These are phyloP conservation scores for Suillus sp. DNA, from an alignment of 768 basidiomycete genomes.

Conservation along the genomic window DNA sequence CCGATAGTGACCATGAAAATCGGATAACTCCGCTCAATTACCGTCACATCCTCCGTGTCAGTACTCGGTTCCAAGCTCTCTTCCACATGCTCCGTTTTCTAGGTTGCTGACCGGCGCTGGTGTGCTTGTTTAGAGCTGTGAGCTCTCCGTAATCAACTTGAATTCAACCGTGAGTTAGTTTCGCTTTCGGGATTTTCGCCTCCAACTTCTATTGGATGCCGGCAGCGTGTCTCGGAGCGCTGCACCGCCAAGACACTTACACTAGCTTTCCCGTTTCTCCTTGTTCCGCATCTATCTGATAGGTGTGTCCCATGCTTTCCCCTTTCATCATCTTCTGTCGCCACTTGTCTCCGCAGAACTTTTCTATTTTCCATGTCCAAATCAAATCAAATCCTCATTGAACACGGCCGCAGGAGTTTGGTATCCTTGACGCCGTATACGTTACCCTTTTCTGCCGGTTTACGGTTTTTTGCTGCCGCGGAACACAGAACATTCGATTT, in stretches of 20 bases:
- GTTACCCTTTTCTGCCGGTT: constrained; percentile 29
- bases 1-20: constrained; percentile 1
- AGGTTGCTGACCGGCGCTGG: neutral
- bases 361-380: constrained; percentile 9
- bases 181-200: constrained; percentile 9
- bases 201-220: neutral
- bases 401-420: constrained; percentile 14
- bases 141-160: neutral
- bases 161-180: constrained; percentile 20
- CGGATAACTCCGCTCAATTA: constrained; percentile 29
- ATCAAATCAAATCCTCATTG: constrained; percentile 13
- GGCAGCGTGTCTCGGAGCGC: constrained; percentile 14
- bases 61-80: neutral
- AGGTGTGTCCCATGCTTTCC: neutral
- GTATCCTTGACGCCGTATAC: constrained; percentile 19
- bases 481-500: constrained; percentile 19
- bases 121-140: neutral
- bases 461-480: constrained; percentile 12
- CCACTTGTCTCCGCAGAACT: constrained; percentile 29
- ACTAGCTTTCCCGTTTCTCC: constrained; percentile 10
- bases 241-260: neutral
- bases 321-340: constrained; percentile 15
- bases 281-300: neutral
- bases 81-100: constrained; percentile 11
- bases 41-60: constrained; percentile 13